phyloP scores from a whole-genome alignment of 169 alveolate species.

The Eimeria necatrix region DNA sequence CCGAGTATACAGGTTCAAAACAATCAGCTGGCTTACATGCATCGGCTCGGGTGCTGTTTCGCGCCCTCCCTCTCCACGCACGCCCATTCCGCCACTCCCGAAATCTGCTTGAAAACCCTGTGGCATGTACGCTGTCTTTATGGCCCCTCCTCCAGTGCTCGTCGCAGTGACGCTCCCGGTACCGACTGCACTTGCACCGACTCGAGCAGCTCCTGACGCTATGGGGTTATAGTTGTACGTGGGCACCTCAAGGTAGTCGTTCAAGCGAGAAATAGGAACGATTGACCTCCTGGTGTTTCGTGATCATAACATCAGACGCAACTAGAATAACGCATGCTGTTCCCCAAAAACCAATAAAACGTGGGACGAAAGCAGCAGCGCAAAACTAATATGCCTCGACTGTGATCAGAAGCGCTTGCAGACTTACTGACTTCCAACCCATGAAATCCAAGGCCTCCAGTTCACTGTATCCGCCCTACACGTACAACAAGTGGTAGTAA shows the following conservation, averaged over 20 bases:
- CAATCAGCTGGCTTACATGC: neutral
- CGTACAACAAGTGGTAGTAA: neutral
- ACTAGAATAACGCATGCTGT: neutral
- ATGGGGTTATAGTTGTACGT: conserved; percentile 64
- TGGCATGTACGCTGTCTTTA: conserved; percentile 58
- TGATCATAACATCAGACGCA: neutral
- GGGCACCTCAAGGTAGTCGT: conserved; percentile 79
- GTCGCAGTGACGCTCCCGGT: conserved; percentile 33
- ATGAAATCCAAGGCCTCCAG: conserved; percentile 82
- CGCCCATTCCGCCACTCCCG: conserved; percentile 57
- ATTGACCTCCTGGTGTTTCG: conserved; percentile 75
- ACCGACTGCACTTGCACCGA: conserved; percentile 39
- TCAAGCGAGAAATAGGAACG: conserved; percentile 75
- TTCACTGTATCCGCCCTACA: conserved; percentile 77
- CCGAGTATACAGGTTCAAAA: neutral
- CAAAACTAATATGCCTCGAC: neutral
- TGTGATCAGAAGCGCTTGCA: neutral
- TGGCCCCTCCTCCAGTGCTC: conserved; percentile 52
- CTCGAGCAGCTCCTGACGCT: conserved; percentile 55
- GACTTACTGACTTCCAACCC: conserved; percentile 81
- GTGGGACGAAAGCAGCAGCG: neutral
- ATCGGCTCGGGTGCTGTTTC: conserved; percentile 54
- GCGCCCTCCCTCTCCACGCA: conserved; percentile 49
- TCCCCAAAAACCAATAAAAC: neutral
- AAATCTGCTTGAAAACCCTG: conserved; percentile 79